These are phyloP conservation scores for Petunia hybrid DNA, from an alignment of 305 asterid genomes.

Conservation along the genomic window DNA sequence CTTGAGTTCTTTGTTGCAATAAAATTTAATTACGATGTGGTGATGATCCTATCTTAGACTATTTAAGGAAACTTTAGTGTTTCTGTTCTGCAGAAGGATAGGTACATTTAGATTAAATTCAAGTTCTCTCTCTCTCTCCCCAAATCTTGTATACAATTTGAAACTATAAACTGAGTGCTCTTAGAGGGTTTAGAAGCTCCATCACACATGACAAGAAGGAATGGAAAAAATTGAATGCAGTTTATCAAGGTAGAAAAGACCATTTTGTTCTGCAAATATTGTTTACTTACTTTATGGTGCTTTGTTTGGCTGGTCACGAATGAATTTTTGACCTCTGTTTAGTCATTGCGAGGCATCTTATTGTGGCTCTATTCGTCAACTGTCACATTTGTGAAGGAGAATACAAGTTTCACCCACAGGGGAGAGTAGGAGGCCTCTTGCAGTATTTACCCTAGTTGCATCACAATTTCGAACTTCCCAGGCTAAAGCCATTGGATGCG, in stretches of 20 bases:
- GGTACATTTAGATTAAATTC: not conserved
- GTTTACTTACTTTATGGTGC: constrained; percentile 1
- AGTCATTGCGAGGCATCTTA: not conserved
- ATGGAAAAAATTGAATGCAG: no score
- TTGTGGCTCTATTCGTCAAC: not conserved
- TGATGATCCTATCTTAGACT: not conserved
- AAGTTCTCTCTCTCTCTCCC: not conserved
- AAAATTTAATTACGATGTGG: no score
- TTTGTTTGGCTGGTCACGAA: not conserved
- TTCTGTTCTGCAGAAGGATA: not conserved
- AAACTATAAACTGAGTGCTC: not conserved
- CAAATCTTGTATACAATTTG: not conserved
- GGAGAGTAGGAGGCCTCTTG: not conserved
- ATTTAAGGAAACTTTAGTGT: not conserved
- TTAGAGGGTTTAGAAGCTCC: constrained; percentile 9
- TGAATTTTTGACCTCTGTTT: not conserved
- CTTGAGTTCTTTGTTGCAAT: not conserved
- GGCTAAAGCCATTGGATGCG: not conserved
- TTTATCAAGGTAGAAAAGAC: no score
- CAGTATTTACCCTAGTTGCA: constrained; percentile 6
- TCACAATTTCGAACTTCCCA: not conserved
- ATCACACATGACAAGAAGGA: no score
- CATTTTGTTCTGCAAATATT: not conserved
- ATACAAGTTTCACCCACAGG: not conserved
- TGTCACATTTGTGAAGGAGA: not conserved